Base-by-base conservation (phyloP, 495 filamentous ascomycete species). In the Aspergillus sclerotioniger region DNA sequence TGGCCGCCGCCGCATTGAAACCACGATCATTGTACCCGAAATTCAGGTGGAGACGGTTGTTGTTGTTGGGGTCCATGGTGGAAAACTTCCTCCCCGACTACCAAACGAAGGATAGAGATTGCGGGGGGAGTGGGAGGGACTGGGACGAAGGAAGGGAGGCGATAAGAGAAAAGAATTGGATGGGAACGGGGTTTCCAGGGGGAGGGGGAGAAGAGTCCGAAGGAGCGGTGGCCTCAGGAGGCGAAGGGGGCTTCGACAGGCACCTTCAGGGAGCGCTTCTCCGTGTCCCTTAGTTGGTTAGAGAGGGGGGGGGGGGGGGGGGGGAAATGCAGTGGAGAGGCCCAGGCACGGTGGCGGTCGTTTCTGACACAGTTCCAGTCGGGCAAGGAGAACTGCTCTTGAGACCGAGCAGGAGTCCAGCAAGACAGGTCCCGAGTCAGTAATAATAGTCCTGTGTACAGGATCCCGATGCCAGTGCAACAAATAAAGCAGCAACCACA, bases 21-120 rank as follows among this genome's bases (percentile, higher is more conserved):
- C 83, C 82, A 63, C 86, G 85, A 67, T 86, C 85, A 63, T 81
- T 79, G 68, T 77, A 80, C 52, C 72, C 75, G 68, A 91, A 88
- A 72, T 91, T 92, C 60, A 91, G 78, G 66, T 86, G 84, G 55
- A 89, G 79, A 54, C 87, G 86, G 49, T 77, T 74, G 31, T 77
- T 75, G 31, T 71, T 80, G 67, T 84, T 78, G 6, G 76, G 79
- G 72, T 83, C 77, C 76, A 81, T 82, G 49, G 61, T 78, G 61
- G 58, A 57, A 52, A 53, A 53, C 52, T 53, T 57, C 47, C 60
- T 55, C 58, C 54, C 47, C 53, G 41, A 48, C 44, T 46, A 47
- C 32, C 37, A 54, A 57, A 60, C 31, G 17, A 62, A 62, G 21
- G 47, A 50, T 31, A 49, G 47, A 50, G 47, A 32, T 33, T 32